Evolutionary conservation across 2,329 filamentous ascomycete genomes (phyloP), one percentile per base, ranked within the genome.

Genomic region (Neoarthrinium moseri): DNA sequence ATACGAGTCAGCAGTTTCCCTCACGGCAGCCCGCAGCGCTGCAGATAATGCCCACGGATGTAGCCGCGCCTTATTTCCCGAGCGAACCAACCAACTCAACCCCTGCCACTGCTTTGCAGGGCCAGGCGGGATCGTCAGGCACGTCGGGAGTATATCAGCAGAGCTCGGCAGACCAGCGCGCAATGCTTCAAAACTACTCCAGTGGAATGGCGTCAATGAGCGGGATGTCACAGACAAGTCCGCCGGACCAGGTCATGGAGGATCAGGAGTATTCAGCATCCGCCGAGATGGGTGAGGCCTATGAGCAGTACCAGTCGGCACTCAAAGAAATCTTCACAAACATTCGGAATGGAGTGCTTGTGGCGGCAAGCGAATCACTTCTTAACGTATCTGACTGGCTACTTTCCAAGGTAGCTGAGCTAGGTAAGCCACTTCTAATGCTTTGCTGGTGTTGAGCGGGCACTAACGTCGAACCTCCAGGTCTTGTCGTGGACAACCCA

Each of bases 401-500:
- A 1, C 59, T 82, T 46, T 71, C 75, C 23, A 75, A 80, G 49
- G 76, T 81, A 6, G 65, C 70, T 34, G 74, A 80, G 45, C 64
- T 82, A 46, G 78, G 78, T 82, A 70, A 56, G 76, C 66, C 17
- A 45, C 38, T 22, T 38, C 27, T 46, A 24, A 45, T 51, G 40
- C 54, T 47, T 55, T 51, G 56, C 54, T 50, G 50, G 47, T 50
- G 49, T 48, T 51, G n/a, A 32, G 34, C 2, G 8, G 22, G 15
- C 30, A 15, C 18, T 20, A 23, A 46, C 12, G 43, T 47, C 32
- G 45, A 20, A 12, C 66, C 61, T 61, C 52, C 68, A 96, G 91
- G 90, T 48, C 82, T 97, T 58, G 85, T 87, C 54, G 83, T 86
- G 59, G 91, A 97, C 70, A 87, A 96, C 64, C 82, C 87, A 61